phyloP scores from a whole-genome alignment of 1,284 basidiomycete genomes.

The Fomes fomentarius region DNA sequence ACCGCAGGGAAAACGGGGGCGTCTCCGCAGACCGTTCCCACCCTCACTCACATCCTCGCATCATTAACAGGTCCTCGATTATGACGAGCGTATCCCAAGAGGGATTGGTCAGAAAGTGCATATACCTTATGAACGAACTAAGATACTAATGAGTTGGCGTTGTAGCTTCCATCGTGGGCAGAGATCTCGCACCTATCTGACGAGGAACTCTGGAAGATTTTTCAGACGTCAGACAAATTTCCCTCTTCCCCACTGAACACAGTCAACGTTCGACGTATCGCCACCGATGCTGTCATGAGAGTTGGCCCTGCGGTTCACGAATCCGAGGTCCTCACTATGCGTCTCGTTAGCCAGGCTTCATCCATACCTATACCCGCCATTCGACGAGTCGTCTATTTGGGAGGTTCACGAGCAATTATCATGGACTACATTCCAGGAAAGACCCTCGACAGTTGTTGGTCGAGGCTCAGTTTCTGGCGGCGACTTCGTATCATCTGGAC shows the following conservation, averaged over 20 bases:
- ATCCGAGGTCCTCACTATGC: slow-evolving; percentile 6
- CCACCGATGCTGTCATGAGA: slow-evolving; percentile 15
- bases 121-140: background rate
- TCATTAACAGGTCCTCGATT: background rate
- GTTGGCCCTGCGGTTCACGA: background rate
- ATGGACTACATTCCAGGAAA: slow-evolving; percentile 34
- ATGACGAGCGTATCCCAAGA: background rate
- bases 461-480: slow-evolving; percentile 23
- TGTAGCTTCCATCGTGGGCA: slow-evolving; percentile 4
- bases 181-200: slow-evolving; percentile 2
- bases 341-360: slow-evolving; percentile 7
- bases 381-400: background rate
- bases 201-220: background rate
- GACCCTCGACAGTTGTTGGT: slow-evolving; percentile 30
- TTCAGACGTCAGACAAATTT: background rate
- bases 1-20: no score
- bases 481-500: slow-evolving; percentile 32
- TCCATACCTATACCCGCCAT: slow-evolving; percentile 13
- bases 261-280: slow-evolving; percentile 8
- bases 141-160: background rate
- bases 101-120: background rate
- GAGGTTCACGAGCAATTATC: slow-evolving; percentile 8
- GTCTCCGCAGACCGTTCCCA: no score
- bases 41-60: no score
- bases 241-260: background rate